Evolutionary conservation across 805 yeast species (phyloP), one percentile per base, ranked within the genome.

Genomic region (Suhomyces tanzawaensis): DNA sequence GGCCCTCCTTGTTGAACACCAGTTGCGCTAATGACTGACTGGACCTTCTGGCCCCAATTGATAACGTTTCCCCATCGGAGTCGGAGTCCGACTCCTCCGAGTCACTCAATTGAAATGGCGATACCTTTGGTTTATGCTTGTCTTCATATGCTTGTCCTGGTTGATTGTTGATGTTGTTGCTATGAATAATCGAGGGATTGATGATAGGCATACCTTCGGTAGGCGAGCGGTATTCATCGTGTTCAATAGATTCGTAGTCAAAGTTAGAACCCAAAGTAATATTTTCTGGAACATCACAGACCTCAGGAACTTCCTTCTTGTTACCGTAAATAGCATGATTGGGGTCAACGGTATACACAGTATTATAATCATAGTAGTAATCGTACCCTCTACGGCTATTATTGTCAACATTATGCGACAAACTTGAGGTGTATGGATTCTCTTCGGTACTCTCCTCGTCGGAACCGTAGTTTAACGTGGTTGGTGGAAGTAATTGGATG

Each of bases 401-500:
- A 25, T 85, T 80, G 48, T 76, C 77, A 25, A 82, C 81, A 53
- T 84, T 82, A 61, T 85, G 93, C 1, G 88, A 80, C 34, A 82
- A 73, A 54, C 81, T 71, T 46, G 76, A 56, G 9, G 72, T 68
- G 52, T 69, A 69, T 1, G 71, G 71, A 42, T 66, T 69, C 40
- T 77, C 82, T 32, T 76, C 82, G 41, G 79, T 83, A 45, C 81
- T 79, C 38, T 74, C 77, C 41, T 76, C 81, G 37, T 76, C 81
- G 4, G 85, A 77, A 6, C 87, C 86, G 55, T 79, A 78, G 55
- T 90, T 89, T 39, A 91, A 73, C 0, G 87, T 80, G 0, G 98
- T 89, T 2, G 96, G 81, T 2, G 98, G 97, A 36, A 91, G 64
- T 30, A 79, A 69, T 25, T 87, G 88, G 46, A 90, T 89, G 8